Evolutionary conservation across 2,329 filamentous ascomycete species (phyloP).

Genomic region (Lithohypha guttulata): DNA sequence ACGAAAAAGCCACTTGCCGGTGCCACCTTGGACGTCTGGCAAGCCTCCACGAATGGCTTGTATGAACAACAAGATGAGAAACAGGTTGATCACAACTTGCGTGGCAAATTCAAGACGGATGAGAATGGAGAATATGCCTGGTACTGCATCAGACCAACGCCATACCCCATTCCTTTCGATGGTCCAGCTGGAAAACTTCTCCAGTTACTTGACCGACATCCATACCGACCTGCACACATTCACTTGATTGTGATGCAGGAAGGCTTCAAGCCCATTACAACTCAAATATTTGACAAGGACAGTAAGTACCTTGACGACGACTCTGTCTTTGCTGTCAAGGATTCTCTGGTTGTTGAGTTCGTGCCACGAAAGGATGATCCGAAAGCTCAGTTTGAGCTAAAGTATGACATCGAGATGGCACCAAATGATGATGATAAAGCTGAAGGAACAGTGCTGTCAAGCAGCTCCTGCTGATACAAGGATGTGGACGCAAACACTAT

Average conservation of each 20-base stretch:
- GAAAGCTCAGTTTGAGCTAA: conserved; percentile 43
- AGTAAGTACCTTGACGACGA: conserved; percentile 53
- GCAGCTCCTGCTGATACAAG: too few species aligned
- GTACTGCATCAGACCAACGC: conserved; percentile 51
- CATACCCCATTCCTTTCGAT: conserved; percentile 47
- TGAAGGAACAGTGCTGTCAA: conserved; percentile 40
- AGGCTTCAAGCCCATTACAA: conserved; percentile 58
- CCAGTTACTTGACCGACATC: conserved; percentile 49
- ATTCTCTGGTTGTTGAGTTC: conserved; percentile 49
- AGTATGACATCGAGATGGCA: conserved; percentile 42
- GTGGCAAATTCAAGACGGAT: conserved; percentile 61
- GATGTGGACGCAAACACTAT: too few species aligned
- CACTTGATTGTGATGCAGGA: conserved; percentile 48
- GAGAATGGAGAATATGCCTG: conserved; percentile 52
- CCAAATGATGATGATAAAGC: conserved; percentile 14
- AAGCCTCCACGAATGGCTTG: conserved; percentile 60
- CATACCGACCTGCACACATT: conserved; percentile 53
- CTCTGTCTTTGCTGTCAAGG: conserved; percentile 50
- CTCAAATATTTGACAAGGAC: conserved; percentile 64
- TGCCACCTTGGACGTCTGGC: conserved; percentile 67
- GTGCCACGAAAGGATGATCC: conserved; percentile 40
- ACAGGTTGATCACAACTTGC: conserved; percentile 62
- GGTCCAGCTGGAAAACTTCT: conserved; percentile 49
- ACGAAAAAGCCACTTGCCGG: conserved; percentile 55
- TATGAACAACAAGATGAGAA: conserved; percentile 64